Conservation (phyloP, 345 rosid genomes). For the Garcia nutans region DNA sequence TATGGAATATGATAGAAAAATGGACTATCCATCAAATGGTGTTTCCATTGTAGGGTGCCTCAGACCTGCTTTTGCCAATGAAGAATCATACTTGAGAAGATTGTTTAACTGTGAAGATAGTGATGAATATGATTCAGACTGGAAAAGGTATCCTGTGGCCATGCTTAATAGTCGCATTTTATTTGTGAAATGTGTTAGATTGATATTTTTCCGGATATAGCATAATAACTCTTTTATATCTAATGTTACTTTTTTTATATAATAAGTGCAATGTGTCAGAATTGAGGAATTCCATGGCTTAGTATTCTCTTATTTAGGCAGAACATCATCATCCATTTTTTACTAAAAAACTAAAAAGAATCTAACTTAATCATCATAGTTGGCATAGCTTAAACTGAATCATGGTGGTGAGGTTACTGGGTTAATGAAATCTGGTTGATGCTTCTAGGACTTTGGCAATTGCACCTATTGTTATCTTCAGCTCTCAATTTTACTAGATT, state of each 20-base stretch:
- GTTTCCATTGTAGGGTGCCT: constrained; percentile 84
- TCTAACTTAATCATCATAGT: not conserved
- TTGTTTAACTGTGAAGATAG: constrained; percentile 55
- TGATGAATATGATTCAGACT: constrained; percentile 51
- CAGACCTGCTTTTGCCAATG: constrained; percentile 76
- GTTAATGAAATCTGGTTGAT: not conserved
- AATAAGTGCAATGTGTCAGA: too few relatives aligned
- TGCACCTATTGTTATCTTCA: not conserved
- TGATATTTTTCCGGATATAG: too few relatives aligned
- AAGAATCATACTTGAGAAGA: constrained; percentile 68
- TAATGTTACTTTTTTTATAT: too few relatives aligned
- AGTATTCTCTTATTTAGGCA: too few relatives aligned
- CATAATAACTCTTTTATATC: too few relatives aligned
- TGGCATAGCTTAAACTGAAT: not conserved
- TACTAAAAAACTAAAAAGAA: too few relatives aligned
- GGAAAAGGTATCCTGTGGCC: constrained; percentile 56
- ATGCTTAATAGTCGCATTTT: not conserved
- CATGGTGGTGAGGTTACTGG: constrained; percentile 1
- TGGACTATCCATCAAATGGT: constrained; percentile 87
- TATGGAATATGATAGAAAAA: constrained; percentile 53
- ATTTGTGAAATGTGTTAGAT: too few relatives aligned
- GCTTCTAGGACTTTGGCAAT: not conserved
- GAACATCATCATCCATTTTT: too few relatives aligned
- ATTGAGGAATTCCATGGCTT: too few relatives aligned
- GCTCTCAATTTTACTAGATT: not conserved